These are phyloP conservation scores for Acer saccharum DNA, from an alignment of 345 rosid species.

Conservation along the genomic window DNA sequence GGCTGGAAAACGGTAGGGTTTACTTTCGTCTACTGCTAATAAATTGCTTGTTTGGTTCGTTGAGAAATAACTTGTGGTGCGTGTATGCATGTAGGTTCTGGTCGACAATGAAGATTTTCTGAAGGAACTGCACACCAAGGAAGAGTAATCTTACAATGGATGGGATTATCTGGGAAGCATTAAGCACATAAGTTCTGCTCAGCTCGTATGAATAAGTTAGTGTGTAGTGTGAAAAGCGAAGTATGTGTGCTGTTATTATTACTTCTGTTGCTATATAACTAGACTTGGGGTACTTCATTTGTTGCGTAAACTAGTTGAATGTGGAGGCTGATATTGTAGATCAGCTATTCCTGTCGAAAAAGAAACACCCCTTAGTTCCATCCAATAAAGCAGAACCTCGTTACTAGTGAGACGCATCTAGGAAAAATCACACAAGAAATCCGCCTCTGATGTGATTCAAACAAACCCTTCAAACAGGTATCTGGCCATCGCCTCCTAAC, in stretches of 20 bases:
- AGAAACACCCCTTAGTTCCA: too few relatives aligned
- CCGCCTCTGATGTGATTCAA: too few relatives aligned
- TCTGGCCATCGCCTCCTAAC: too few relatives aligned
- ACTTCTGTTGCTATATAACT: constrained; percentile 5
- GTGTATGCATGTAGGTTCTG: constrained; percentile 52
- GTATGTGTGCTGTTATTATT: not conserved
- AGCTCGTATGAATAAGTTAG: constrained; percentile 26
- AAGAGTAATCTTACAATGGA: not conserved
- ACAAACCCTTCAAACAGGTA: too few relatives aligned
- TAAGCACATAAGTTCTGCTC: not conserved
- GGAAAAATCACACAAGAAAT: too few relatives aligned
- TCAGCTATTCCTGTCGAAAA: too few relatives aligned
- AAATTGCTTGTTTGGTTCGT: not conserved
- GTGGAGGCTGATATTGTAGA: too few relatives aligned
- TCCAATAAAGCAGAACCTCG: too few relatives aligned
- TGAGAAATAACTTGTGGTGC: not conserved
- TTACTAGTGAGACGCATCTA: too few relatives aligned
- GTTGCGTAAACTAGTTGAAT: not conserved
- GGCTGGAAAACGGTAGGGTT: constrained; percentile 91
- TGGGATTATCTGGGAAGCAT: not conserved
- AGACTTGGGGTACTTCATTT: not conserved
- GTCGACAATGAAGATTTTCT: constrained; percentile 96
- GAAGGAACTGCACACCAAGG: constrained; percentile 60
- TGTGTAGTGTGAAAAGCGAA: not conserved
- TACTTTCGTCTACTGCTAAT: not conserved